Percentiles rank a stretch among this genome's conserved stretches.
phyloP scores from a whole-genome alignment of 305 asterid species.

The Fraxinus latifolia region DNA sequence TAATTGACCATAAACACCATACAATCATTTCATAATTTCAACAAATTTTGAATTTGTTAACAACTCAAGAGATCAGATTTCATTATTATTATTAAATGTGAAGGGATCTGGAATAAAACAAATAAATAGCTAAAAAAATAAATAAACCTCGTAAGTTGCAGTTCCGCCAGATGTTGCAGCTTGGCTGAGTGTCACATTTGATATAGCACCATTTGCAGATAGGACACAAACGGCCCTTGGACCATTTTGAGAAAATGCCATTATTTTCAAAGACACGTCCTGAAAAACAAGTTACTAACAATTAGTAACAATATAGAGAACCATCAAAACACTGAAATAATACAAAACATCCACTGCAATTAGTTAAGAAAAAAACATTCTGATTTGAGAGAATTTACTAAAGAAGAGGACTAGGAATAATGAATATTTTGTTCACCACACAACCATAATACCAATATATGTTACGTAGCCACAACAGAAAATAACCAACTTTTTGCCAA shows the following conservation, averaged over 20 bases:
- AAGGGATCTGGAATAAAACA: background rate
- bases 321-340: background rate
- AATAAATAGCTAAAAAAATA: background rate
- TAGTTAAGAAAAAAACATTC: background rate
- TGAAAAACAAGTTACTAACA: slow-evolving; percentile 30
- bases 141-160: slow-evolving; percentile 59
- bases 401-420: background rate
- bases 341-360: background rate
- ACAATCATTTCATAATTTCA: background rate
- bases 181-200: slow-evolving; percentile 58
- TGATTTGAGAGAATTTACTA: background rate
- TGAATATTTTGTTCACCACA: background rate
- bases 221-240: slow-evolving; percentile 57
- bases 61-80: background rate
- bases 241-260: slow-evolving; percentile 61
- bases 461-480: background rate
- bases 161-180: slow-evolving; percentile 63
- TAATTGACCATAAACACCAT: background rate
- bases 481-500: background rate
- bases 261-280: slow-evolving; percentile 62
- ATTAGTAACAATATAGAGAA: slow-evolving; percentile 6
- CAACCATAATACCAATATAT: background rate
- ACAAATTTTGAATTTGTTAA: background rate
- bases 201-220: slow-evolving; percentile 57
- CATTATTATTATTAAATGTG: background rate